Evolutionary conservation across 805 yeast species (phyloP).

Genomic region (Ogataea haglerorum): DNA sequence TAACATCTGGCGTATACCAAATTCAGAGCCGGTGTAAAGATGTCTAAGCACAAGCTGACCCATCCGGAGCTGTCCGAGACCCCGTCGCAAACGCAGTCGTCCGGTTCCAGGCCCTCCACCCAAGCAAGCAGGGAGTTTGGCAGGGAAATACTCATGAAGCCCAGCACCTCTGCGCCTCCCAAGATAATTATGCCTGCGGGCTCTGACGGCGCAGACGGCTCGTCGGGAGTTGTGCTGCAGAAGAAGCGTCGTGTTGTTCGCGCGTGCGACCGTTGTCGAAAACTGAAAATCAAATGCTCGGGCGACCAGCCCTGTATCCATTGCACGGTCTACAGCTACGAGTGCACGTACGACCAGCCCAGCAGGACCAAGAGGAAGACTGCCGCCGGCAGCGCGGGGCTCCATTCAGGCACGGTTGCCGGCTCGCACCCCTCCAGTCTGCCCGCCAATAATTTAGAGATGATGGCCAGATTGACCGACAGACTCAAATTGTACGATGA

Average conservation of each 20-base stretch:
- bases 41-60: slow-evolving; percentile 4
- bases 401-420: not conserved
- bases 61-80: not conserved
- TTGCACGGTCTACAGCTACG: slow-evolving; percentile 83
- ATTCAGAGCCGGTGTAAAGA: slow-evolving; percentile 5
- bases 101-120: not conserved
- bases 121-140: slow-evolving; percentile 1
- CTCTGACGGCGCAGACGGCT: slow-evolving; percentile 15
- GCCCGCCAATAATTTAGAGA: slow-evolving; percentile 20
- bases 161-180: slow-evolving; percentile 19
- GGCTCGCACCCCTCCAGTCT: slow-evolving; percentile 17
- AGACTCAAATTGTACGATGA: slow-evolving; percentile 33
- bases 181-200: slow-evolving; percentile 29
- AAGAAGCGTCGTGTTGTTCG: slow-evolving; percentile 40
- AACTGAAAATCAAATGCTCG: slow-evolving; percentile 51
- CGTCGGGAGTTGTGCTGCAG: slow-evolving; percentile 18
- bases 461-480: slow-evolving; percentile 31
- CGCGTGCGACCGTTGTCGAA: slow-evolving; percentile 52
- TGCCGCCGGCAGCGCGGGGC: not conserved
- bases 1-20: not conserved
- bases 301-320: slow-evolving; percentile 48
- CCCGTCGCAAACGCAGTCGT: not conserved
- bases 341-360: slow-evolving; percentile 83
- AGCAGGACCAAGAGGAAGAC: slow-evolving; percentile 35
- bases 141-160: slow-evolving; percentile 12